Conservation (phyloP, 805 yeast genomes). For the Ogataea sp. region DNA sequence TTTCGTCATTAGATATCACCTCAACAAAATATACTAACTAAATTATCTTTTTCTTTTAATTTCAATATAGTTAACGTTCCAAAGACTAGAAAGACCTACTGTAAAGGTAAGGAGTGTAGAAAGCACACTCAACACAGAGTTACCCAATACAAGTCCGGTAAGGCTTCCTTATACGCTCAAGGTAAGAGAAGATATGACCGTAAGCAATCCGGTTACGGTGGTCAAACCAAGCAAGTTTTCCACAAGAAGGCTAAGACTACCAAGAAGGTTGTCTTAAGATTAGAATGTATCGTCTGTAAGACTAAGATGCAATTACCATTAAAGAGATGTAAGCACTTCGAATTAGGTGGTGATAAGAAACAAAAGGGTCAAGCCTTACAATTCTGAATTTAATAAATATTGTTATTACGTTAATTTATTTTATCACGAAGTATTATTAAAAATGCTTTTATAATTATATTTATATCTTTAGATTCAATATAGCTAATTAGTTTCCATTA, state of each 20-base stretch:
- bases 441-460: background rate
- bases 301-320: conserved; percentile 95
- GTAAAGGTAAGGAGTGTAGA: conserved; percentile 98
- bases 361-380: conserved; percentile 99
- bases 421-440: background rate
- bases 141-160: conserved; percentile 99
- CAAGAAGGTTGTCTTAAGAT: conserved; percentile 98
- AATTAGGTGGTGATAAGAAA: conserved; percentile 99
- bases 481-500: background rate
- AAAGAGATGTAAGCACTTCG: conserved; percentile 99
- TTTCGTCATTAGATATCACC: background rate
- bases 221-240: conserved; percentile 99
- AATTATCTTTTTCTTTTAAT: background rate
- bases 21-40: conserved; percentile 6
- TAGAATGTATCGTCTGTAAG: conserved; percentile 98
- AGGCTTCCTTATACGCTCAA: conserved; percentile 98
- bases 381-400: conserved; percentile 53
- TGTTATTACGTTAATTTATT: conserved; percentile 3
- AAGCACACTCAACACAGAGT: conserved; percentile 99
- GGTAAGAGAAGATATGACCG: conserved; percentile 99
- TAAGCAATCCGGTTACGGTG: conserved; percentile 99
- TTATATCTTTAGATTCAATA: background rate
- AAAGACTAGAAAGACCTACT: conserved; percentile 99
- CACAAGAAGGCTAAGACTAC: conserved; percentile 99
- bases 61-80: conserved; percentile 90